Evolutionary conservation across 352 stramenopile genomes (phyloP), one percentile per base, ranked within the genome.

Genomic region (Globisporangium camurandrum): DNA sequence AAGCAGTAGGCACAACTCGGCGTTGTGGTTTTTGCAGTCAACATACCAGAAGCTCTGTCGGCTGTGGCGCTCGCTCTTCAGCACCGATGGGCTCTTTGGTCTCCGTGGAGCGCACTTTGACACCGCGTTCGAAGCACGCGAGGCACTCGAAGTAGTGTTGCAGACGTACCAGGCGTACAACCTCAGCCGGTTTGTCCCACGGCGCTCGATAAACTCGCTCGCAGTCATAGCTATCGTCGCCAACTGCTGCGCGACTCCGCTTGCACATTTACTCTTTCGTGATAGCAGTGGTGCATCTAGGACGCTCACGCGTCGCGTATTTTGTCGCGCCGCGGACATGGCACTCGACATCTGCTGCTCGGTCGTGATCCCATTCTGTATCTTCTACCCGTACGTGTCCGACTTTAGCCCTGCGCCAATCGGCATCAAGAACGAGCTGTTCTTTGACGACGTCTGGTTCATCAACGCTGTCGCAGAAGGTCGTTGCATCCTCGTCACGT

Each of bases 381-480:
- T 68, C 19, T 40, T 68, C 14, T 28, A 58, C 28, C 48, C 56
- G 31, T 63, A 63, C n/a, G 30, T 22, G 33, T 14, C n/a, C 3
- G 22, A 19, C 12, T 62, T 14, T 12, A 34, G 30, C 30, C 12
- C 9, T 12, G 30, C 9, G 1, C 1, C 12, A 2, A 34, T 14
- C 30, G 1, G 8, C 8, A 14, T 34, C 30, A 8, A 8, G 1
- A 12, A 34, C 30, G 30, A 8, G 30, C 1, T 82, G 80, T 17
- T 47, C 47, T 33, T 62, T 56, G 27, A 47, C 37, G 60, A 75
- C 72, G 36, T 41, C 64, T 17, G 64, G 46, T 53, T 71, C 65
- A 47, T 66, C 67, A 26, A 63, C 50, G 33, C 56, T 61, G 27
- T 77, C 66, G 62, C 76, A 82, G 40, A 87, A 57, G 22, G 53